These are phyloP conservation scores for Colletotrichum siamense DNA, from an alignment of 2,329 filamentous ascomycete species.

Conservation along the genomic window DNA sequence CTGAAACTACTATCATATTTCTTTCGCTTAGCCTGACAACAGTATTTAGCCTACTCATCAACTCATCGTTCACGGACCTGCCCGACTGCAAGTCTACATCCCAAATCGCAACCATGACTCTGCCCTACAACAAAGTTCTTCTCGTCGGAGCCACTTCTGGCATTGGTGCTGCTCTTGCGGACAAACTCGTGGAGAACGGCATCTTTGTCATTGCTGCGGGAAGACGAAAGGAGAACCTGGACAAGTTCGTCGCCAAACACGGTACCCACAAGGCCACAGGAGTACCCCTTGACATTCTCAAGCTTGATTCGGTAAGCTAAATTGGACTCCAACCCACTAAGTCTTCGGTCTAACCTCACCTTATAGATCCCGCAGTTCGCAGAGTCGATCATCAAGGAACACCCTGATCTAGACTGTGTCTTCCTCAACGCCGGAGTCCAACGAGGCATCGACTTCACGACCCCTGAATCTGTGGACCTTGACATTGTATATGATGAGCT, in stretches of 20 bases:
- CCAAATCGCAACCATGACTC: slow-evolving; percentile 43
- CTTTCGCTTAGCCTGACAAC: background rate
- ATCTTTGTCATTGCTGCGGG: slow-evolving; percentile 52
- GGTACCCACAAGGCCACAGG: slow-evolving; percentile 41
- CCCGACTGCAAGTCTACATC: background rate
- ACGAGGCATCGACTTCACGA: slow-evolving; percentile 44
- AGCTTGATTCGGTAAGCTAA: background rate
- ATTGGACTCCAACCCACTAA: background rate
- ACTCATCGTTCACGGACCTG: background rate
- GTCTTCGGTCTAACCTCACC: background rate
- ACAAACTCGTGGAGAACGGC: slow-evolving; percentile 46
- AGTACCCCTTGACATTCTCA: slow-evolving; percentile 15
- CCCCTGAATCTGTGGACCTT: slow-evolving; percentile 31
- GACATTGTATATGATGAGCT: slow-evolving; percentile 31
- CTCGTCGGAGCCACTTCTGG: slow-evolving; percentile 44
- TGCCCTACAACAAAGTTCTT: slow-evolving; percentile 61
- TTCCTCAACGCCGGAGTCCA: slow-evolving; percentile 64
- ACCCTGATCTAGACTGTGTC: slow-evolving; percentile 61
- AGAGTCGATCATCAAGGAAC: slow-evolving; percentile 28
- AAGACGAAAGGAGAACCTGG: slow-evolving; percentile 52
- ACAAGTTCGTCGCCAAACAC: slow-evolving; percentile 50
- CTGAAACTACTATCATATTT: background rate
- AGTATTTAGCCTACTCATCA: background rate
- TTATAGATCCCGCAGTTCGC: background rate
- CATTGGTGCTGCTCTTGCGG: slow-evolving; percentile 33